Evolutionary conservation across 352 stramenopile species (phyloP).

Genomic region (Globisporangium abappressorium): DNA sequence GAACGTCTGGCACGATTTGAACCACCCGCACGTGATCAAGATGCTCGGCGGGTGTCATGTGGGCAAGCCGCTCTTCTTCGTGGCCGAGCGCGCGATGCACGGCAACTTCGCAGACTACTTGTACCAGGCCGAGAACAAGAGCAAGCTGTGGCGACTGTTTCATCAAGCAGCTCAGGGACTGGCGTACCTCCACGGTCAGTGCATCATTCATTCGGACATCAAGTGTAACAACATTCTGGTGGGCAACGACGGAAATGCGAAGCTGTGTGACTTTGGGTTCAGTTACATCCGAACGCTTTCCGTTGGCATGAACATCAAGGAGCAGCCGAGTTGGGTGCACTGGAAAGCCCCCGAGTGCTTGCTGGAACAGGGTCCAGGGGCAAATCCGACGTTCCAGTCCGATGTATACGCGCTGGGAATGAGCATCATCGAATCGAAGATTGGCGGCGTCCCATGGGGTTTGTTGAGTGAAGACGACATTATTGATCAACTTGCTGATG

Average conservation of each 20-base stretch:
- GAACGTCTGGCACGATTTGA: too few relatives aligned
- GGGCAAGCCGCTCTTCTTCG: conserved; percentile 25
- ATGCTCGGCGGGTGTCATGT: conserved; percentile 44
- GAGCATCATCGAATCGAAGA: conserved; percentile 9
- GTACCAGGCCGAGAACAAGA: conserved; percentile 5
- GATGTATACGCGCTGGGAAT: conserved; percentile 13
- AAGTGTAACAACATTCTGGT: too few relatives aligned
- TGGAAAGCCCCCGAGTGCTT: conserved; percentile 42
- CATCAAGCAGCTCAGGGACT: conserved; percentile 6
- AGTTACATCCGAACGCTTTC: not conserved
- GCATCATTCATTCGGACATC: too few relatives aligned
- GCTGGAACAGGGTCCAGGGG: conserved; percentile 10
- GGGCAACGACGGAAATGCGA: not conserved
- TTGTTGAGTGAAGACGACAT: not conserved
- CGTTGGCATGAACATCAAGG: not conserved
- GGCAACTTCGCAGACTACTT: not conserved
- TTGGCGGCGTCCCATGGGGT: not conserved
- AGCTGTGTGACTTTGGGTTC: not conserved
- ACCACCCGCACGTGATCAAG: conserved; percentile 32
- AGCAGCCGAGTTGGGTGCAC: conserved; percentile 18
- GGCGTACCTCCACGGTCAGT: not conserved
- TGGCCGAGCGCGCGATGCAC: not conserved
- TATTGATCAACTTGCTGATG: conserved; percentile 15
- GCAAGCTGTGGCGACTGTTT: conserved; percentile 21
- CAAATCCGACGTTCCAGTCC: not conserved